These are phyloP conservation scores for Pythium diclinum DNA, from an alignment of 352 stramenopile species.

Conservation along the genomic window DNA sequence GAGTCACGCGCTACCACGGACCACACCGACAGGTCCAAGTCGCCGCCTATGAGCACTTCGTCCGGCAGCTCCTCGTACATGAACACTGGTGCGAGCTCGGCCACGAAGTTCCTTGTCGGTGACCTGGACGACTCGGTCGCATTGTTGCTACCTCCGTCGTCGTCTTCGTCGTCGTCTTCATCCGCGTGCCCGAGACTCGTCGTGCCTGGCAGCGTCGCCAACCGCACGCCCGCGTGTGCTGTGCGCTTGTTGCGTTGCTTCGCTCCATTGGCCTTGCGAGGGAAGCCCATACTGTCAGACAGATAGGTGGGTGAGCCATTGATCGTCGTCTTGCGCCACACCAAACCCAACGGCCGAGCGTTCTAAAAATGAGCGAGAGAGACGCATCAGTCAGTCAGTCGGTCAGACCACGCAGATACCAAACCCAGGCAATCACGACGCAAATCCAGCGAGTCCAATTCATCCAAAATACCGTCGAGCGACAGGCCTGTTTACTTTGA, in stretches of 20 bases:
- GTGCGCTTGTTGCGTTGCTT: constrained; percentile 24
- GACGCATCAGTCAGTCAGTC: not conserved
- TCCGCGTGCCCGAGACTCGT: constrained; percentile 5
- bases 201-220: constrained; percentile 33
- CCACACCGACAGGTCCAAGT: constrained; percentile 63
- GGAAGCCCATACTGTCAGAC: constrained; percentile 15
- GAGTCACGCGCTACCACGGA: constrained; percentile 62
- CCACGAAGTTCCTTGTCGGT: constrained; percentile 9
- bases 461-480: not conserved
- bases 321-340: not conserved
- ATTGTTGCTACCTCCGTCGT: not conserved
- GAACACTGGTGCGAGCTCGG: constrained; percentile 44
- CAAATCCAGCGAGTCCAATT: constrained; percentile 11
- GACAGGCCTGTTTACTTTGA: constrained; percentile 5
- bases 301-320: not conserved
- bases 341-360: not conserved
- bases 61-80: constrained; percentile 60
- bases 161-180: not conserved
- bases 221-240: constrained; percentile 45
- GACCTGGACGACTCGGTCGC: not conserved
- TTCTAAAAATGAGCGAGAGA: constrained; percentile 4
- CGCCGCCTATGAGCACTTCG: constrained; percentile 52
- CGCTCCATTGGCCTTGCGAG: not conserved
- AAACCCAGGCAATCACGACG: not conserved
- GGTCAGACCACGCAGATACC: not conserved